Evolutionary conservation across 345 rosid species (phyloP).

Genomic region (Sonneratia caseolaris): DNA sequence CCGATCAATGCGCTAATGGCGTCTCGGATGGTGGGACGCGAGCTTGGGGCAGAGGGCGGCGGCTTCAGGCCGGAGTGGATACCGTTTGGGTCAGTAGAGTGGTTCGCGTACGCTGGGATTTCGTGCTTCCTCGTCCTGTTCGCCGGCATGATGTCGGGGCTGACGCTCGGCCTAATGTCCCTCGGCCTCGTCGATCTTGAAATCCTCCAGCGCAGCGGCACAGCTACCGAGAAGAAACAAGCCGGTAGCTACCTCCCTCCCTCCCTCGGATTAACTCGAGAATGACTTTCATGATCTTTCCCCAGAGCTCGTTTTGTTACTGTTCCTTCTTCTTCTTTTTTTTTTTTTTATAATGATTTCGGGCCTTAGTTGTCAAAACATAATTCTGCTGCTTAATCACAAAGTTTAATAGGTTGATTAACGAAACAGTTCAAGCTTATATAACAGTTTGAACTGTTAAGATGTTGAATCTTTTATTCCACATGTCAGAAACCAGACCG

Average conservation of each 20-base stretch:
- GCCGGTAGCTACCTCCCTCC: conserved; percentile 36
- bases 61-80: conserved; percentile 32
- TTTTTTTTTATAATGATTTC: neutral
- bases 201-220: conserved; percentile 92
- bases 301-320: neutral
- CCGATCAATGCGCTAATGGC: conserved; percentile 51
- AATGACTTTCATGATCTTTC: neutral
- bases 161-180: conserved; percentile 93
- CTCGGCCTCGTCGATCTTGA: conserved; percentile 93
- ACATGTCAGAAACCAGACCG: too few relatives aligned
- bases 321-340: neutral
- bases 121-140: conserved; percentile 76
- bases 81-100: conserved; percentile 52
- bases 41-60: conserved; percentile 19
- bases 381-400: neutral
- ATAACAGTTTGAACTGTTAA: too few relatives aligned
- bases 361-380: too few relatives aligned
- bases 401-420: too few relatives aligned
- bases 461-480: too few relatives aligned
- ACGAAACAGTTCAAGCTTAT: too few relatives aligned
- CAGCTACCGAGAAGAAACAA: conserved; percentile 75
- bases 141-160: conserved; percentile 97
- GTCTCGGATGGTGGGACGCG: conserved; percentile 39
- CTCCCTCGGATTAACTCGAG: too few relatives aligned
- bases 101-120: conserved; percentile 56